Evolutionary conservation across 1,139 yeast genomes (phyloP).

Genomic region (Saccharomyces pastorianus): DNA sequence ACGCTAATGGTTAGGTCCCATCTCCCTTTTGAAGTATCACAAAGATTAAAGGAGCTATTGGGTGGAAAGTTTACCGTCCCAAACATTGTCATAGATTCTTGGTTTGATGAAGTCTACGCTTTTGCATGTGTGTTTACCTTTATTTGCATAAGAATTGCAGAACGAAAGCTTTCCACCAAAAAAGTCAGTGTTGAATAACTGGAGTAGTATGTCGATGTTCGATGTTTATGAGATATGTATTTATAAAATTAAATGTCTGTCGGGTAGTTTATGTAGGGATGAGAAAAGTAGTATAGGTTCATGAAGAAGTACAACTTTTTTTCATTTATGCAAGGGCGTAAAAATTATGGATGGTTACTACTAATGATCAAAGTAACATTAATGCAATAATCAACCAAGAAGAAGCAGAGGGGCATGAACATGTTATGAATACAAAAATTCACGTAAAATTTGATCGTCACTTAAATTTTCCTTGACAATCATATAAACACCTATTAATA

Average conservation of each 20-base stretch:
- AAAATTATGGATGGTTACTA: background rate
- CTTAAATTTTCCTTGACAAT: slow-evolving; percentile 51
- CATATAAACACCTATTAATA: slow-evolving; percentile 67
- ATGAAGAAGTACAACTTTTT: background rate
- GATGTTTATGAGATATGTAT: background rate
- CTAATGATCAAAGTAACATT: background rate
- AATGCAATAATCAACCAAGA: background rate
- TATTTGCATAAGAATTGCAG: slow-evolving; percentile 36
- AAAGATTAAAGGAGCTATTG: slow-evolving; percentile 28
- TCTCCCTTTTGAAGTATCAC: slow-evolving; percentile 52
- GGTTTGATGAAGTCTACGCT: slow-evolving; percentile 75
- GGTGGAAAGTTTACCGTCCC: slow-evolving; percentile 28
- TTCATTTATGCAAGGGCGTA: background rate
- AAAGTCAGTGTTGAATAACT: background rate
- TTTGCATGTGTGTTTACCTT: slow-evolving; percentile 47
- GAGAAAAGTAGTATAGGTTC: background rate
- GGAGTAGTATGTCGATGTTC: background rate
- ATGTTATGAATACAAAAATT: slow-evolving; percentile 36
- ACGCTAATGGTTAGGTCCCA: slow-evolving; percentile 69
- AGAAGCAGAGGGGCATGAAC: background rate
- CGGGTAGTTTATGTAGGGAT: background rate
- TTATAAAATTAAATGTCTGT: background rate
- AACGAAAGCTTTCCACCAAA: slow-evolving; percentile 10
- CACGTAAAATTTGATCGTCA: slow-evolving; percentile 53
- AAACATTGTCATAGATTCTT: slow-evolving; percentile 59